Conservation (phyloP, 306 rosid genomes). For the Prunus dulcis region DNA sequence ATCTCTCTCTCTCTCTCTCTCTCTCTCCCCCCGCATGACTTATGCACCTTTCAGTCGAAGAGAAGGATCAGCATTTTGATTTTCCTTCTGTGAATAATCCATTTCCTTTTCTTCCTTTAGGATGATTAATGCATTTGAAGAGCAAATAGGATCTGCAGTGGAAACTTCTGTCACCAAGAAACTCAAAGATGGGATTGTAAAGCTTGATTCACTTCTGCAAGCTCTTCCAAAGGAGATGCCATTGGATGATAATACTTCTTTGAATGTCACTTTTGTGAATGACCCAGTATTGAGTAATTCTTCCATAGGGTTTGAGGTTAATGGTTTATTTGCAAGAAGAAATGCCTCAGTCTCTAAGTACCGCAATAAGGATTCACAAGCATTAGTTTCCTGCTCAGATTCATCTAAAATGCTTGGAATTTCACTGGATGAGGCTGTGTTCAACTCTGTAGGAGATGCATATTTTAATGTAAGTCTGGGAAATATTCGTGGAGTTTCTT, state of each 20-base stretch:
- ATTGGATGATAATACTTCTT: conserved; percentile 57
- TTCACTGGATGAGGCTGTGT: conserved; percentile 74
- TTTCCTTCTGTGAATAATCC: conserved; percentile 14
- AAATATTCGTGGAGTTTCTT: not conserved
- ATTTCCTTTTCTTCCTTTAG: conserved; percentile 42
- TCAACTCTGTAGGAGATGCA: conserved; percentile 69
- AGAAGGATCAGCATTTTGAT: not conserved
- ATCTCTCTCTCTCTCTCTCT: too few relatives aligned
- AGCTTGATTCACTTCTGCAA: conserved; percentile 62
- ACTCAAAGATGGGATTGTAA: conserved; percentile 63
- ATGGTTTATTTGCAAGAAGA: conserved; percentile 61
- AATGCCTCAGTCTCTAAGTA: conserved; percentile 24
- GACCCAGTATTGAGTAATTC: conserved; percentile 61
- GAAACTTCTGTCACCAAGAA: conserved; percentile 64
- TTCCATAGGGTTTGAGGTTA: conserved; percentile 69
- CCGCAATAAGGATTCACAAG: conserved; percentile 28
- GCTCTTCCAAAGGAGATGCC: conserved; percentile 76
- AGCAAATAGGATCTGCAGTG: conserved; percentile 61
- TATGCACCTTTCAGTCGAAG: conserved; percentile 6
- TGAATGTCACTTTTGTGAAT: conserved; percentile 68
- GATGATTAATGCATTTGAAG: conserved; percentile 83
- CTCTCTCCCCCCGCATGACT: not conserved
- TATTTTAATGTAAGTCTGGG: conserved; percentile 63
- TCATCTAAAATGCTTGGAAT: conserved; percentile 85
- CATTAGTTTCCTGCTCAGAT: conserved; percentile 48